These are phyloP conservation scores for Chlamydomonas incerta DNA, from an alignment of 139 green algal species.

Conservation along the genomic window DNA sequence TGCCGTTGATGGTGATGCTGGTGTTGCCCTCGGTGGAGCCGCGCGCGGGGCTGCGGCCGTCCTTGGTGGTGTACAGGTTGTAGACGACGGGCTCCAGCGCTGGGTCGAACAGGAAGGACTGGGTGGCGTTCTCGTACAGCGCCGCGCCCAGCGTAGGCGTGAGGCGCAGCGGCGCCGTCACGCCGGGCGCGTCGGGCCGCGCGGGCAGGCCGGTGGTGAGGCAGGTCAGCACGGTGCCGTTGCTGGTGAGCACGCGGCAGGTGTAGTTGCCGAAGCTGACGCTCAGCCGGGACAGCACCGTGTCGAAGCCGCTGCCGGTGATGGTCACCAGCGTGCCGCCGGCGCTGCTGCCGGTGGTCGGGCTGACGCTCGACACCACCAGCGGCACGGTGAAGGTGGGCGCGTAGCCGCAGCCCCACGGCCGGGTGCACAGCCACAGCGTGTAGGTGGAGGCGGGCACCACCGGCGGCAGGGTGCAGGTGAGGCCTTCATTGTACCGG, in stretches of 20 bases:
- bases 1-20: conserved; percentile 54
- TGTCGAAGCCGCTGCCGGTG: conserved; percentile 42
- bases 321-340: conserved; percentile 42
- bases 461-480: conserved; percentile 15
- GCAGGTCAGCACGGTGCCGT: conserved; percentile 25
- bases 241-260: background rate
- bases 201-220: conserved; percentile 5
- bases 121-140: background rate
- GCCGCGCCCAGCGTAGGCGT: background rate
- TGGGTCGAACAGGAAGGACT: conserved; percentile 47
- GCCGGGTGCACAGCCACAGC: conserved; percentile 41
- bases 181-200: background rate
- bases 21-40: conserved; percentile 72
- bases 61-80: conserved; percentile 27
- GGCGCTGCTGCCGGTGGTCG: conserved; percentile 23
- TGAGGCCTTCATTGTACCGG: background rate
- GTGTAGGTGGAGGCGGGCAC: conserved; percentile 32
- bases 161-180: conserved; percentile 7
- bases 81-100: conserved; percentile 53
- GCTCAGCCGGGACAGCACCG: background rate
- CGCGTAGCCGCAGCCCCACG: conserved; percentile 18
- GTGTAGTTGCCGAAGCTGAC: conserved; percentile 21
- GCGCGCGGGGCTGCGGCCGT: background rate
- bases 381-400: conserved; percentile 8
- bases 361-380: background rate